Evolutionary conservation across 2,329 filamentous ascomycete genomes (phyloP), one percentile per base, ranked within the genome.

Genomic region (Sordariomycetes sp.): DNA sequence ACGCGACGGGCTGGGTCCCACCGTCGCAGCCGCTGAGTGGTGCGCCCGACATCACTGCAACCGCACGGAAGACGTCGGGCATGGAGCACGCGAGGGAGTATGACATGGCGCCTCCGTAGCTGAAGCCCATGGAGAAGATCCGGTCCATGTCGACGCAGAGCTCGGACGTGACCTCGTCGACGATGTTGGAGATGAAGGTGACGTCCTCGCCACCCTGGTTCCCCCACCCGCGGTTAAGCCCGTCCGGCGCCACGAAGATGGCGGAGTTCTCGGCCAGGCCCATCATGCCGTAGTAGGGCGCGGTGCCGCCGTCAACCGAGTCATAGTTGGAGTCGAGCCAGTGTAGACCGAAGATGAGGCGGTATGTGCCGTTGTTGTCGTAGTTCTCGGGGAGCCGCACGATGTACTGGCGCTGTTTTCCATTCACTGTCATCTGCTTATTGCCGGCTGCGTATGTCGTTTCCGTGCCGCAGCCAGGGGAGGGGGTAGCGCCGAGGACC

Each of bases 211-310:
- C 60, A 61, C 66, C 77, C 34, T 73, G 62, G 65, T 77, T 76
- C 25, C 62, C 70, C 73, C 74, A 76, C 22, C 73, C 74, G 22
- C 62, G 62, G 60, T 70, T 69, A 40, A 72, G 61, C 12, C 74
- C 75, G 53, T 76, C 65, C 20, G 75, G 75, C 1, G 72, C 70
- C n/a, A 78, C 68, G 60, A 75, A 74, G 61, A 78, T 74, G 59
- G 73, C 69, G 7, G 62, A 67, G 20, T 71, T 69, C 22, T 65
- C 63, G 11, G 70, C 66, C 12, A 73, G 67, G 3, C 63, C 60
- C 18, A 68, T 67, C 8, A 77, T 66, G 3, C 74, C 74, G 61
- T 76, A 77, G 64, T 70, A 76, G 18, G 56, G 48, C 7, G 55
- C 32, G 16, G 46, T 46, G 2, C 66, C 65, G 2, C 66, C 65